Evolutionary conservation across 805 yeast genomes (phyloP).

Genomic region (Pichia nakasei): DNA sequence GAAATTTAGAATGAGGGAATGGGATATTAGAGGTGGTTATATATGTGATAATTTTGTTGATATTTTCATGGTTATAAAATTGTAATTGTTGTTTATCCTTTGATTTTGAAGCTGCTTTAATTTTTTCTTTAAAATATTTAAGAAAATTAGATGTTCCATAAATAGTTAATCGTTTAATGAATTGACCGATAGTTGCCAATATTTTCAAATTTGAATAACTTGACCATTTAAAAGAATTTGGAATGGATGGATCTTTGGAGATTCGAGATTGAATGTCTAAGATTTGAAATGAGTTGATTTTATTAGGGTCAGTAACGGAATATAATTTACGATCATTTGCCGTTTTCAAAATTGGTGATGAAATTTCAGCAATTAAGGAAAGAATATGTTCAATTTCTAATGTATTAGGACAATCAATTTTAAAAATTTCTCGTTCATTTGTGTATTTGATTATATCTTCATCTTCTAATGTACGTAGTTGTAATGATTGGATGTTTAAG

Average conservation of each 20-base stretch:
- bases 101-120: slow-evolving; percentile 46
- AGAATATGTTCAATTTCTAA: slow-evolving; percentile 49
- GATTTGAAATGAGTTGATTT: slow-evolving; percentile 61
- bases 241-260: slow-evolving; percentile 40
- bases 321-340: slow-evolving; percentile 60
- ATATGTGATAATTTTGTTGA: slow-evolving; percentile 12
- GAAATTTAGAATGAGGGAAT: slow-evolving; percentile 67
- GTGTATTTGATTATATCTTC: slow-evolving; percentile 74
- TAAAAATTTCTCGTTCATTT: slow-evolving; percentile 54
- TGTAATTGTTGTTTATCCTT: not conserved
- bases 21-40: slow-evolving; percentile 17
- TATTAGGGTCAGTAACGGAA: slow-evolving; percentile 55
- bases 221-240: slow-evolving; percentile 71
- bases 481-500: slow-evolving; percentile 64
- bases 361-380: slow-evolving; percentile 49
- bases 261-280: slow-evolving; percentile 59
- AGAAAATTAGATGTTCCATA: slow-evolving; percentile 80
- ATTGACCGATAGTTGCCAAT: slow-evolving; percentile 64
- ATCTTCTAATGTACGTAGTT: slow-evolving; percentile 78
- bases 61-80: slow-evolving; percentile 1
- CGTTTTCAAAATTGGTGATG: slow-evolving; percentile 53
- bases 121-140: slow-evolving; percentile 52
- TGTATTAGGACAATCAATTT: slow-evolving; percentile 46
- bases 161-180: slow-evolving; percentile 56
- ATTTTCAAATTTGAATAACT: slow-evolving; percentile 53